Conservation (phyloP, 345 rosid genomes). For the Bretschneidera sinensis region DNA sequence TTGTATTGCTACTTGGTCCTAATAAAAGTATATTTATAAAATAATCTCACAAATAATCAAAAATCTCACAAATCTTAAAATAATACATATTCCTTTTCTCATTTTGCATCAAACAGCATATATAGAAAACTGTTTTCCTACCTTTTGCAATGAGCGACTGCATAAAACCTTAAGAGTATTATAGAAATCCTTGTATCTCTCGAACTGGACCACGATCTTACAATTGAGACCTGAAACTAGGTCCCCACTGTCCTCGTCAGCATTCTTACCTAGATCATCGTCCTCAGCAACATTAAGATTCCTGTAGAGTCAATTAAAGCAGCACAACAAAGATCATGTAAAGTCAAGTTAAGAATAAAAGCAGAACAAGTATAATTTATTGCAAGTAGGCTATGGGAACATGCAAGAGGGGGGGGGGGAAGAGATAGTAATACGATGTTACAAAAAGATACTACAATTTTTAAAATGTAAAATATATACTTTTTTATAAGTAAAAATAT, state of each 20-base stretch:
- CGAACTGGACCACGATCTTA: conserved; percentile 87
- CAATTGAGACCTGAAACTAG: conserved; percentile 81
- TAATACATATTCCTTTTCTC: too few relatives aligned
- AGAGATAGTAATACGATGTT: too few relatives aligned
- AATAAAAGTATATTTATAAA: too few relatives aligned
- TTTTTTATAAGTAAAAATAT: too few relatives aligned
- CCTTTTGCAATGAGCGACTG: conserved; percentile 85
- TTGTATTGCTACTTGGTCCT: too few relatives aligned
- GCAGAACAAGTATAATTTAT: conserved; percentile 2
- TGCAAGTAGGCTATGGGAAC: background rate
- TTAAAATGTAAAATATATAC: background rate
- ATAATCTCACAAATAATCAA: too few relatives aligned
- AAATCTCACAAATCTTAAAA: too few relatives aligned
- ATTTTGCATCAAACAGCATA: too few relatives aligned
- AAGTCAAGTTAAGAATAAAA: conserved; percentile 10
- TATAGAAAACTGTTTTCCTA: conserved; percentile 16
- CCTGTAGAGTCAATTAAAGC: conserved; percentile 43
- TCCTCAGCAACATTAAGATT: conserved; percentile 86
- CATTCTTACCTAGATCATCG: conserved; percentile 50
- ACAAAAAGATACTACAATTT: too few relatives aligned
- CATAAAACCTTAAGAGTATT: conserved; percentile 73
- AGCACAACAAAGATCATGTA: conserved; percentile 16
- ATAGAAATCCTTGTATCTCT: conserved; percentile 62
- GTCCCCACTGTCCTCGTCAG: conserved; percentile 40
- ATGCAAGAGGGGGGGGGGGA: too few relatives aligned